These are phyloP conservation scores for Bondarzewia mesenterica DNA, from an alignment of 1,284 basidiomycete species.

Conservation along the genomic window DNA sequence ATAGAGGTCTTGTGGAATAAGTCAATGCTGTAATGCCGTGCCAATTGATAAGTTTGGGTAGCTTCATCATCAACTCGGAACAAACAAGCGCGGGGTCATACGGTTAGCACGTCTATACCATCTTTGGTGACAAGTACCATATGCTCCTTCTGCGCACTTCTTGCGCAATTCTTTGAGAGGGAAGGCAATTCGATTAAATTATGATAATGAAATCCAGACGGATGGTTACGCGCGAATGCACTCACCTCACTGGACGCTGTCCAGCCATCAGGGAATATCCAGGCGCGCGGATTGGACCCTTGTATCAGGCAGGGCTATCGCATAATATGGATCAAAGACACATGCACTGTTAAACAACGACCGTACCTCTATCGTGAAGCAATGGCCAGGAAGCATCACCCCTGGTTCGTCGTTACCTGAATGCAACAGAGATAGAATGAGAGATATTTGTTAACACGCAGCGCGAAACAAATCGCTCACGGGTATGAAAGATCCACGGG, in stretches of 20 bases:
- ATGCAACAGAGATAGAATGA: not conserved
- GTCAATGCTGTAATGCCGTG: no score
- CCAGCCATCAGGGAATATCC: constrained; percentile 86
- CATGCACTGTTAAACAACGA: not conserved
- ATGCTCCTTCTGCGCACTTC: constrained; percentile 82
- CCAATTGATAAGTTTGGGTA: no score
- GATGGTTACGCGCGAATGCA: not conserved
- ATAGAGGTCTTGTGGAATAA: no score
- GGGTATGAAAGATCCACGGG: constrained; percentile 78
- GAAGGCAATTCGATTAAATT: not conserved
- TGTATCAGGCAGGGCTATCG: constrained; percentile 69
- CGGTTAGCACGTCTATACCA: constrained; percentile 62
- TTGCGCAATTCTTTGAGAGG: constrained; percentile 49
- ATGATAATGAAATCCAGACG: not conserved
- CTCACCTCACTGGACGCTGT: constrained; percentile 75
- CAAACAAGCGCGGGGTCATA: not conserved
- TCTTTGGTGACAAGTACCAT: constrained; percentile 76
- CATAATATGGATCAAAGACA: not conserved
- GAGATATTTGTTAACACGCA: not conserved
- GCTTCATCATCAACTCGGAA: no score
- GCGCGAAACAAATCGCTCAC: constrained; percentile 25
- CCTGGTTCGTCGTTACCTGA: constrained; percentile 75
- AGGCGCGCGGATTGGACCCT: constrained; percentile 55
- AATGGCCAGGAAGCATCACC: constrained; percentile 74
- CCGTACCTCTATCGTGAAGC: constrained; percentile 80